Evolutionary conservation across 371 early-diverging fungal species (phyloP), one percentile per base, ranked within the genome.

Genomic region (Syncephalastrum racemosum): DNA sequence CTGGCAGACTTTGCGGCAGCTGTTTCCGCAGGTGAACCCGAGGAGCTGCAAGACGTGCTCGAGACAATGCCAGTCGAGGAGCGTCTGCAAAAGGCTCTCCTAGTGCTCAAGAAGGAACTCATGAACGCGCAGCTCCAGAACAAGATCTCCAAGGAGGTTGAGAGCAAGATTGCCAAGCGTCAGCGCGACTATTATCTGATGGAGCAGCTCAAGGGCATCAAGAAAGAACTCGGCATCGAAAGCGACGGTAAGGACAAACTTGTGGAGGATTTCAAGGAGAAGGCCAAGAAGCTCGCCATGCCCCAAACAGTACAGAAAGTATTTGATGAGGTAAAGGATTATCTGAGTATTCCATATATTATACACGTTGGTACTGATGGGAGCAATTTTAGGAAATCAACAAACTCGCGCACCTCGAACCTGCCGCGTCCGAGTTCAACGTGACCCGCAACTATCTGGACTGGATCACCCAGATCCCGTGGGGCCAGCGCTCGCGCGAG

Each of bases 141-240:
- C 67, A 94, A 96, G 73, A 97, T 98, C 55, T 86, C 92, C 55
- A 92, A 93, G 65, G 96, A 96, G 60, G 97, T 98, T 24, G 97
- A 97, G 65, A 87, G 88, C 62, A 96, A 97, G 79, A 97, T 98
- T 60, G 92, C 91, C 13, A 88, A 95, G 60, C 84, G 94, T 43
- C 94, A 96, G 76, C 92, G 96, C 51, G 98, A 98, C 67, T 98
- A 96, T 70, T 97, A 92, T 57, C 72, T 98, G 77, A 96, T 95
- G 96, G 98, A 98, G 73, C 97, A 97, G 70, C 82, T 98, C 65
- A 96, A 95, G 78, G 95, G 97, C 1, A 98, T 98, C 73, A 96
- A 98, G 75, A 94, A 94, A 77, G 97, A 98, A 73, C 80, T 98
- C 27, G 98, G 98, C 1, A 80, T 98, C 40, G 97, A 98, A 62